Percentiles rank a stretch among this genome's conserved stretches.
phyloP scores from a whole-genome alignment of 225 moss, liverwort and hornwort genomes.

The Climacium dendroides region DNA sequence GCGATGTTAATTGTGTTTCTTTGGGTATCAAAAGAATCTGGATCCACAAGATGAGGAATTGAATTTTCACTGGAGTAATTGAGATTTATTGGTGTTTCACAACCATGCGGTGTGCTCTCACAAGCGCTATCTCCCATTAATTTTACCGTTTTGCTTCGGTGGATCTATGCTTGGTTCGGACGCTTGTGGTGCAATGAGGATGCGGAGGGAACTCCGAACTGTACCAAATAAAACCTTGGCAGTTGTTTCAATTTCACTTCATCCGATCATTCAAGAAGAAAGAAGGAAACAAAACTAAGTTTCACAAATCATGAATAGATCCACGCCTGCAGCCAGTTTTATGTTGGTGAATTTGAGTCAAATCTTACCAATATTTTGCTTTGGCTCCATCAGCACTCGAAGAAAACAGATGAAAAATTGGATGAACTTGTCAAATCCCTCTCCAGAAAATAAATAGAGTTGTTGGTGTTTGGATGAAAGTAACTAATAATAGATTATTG shows the following conservation, averaged over 20 bases:
- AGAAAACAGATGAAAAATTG: neutral
- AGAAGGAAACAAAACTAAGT: neutral
- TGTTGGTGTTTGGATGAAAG: neutral
- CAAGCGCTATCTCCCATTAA: neutral
- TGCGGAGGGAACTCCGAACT: neutral
- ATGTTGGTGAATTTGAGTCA: neutral
- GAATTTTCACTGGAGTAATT: neutral
- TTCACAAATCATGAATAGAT: neutral
- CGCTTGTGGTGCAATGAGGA: neutral
- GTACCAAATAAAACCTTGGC: neutral
- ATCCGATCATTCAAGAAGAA: neutral
- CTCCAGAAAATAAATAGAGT: neutral
- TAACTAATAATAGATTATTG: neutral
- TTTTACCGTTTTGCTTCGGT: neutral
- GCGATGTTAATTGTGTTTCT: neutral
- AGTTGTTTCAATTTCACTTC: neutral
- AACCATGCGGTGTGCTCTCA: neutral
- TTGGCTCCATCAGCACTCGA: neutral
- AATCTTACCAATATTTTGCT: neutral
- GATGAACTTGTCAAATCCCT: neutral
- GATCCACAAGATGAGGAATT: neutral
- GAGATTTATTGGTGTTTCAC: too few species aligned
- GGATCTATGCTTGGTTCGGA: neutral
- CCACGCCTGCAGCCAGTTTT: too few species aligned
- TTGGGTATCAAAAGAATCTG: neutral